A percentile compares a stretch with the other conserved stretches of the same genome.
Conservation (phyloP, 2,329 filamentous ascomycete species). For the Orbilia oligospora region DNA sequence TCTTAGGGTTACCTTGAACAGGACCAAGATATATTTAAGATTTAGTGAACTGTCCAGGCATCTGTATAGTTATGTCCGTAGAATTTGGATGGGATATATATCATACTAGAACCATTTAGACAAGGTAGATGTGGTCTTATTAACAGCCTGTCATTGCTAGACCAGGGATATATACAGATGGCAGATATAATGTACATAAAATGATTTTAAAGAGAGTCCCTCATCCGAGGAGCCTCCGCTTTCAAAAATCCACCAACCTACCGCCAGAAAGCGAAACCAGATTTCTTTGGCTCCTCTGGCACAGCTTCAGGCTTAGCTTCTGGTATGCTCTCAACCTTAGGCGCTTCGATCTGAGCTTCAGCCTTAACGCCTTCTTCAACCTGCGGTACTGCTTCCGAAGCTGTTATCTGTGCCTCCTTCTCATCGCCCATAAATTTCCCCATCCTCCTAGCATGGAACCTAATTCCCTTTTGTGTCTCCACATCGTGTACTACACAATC, state of each 20-base stretch:
- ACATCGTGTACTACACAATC: conserved; percentile 65
- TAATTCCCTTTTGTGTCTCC: conserved; percentile 34
- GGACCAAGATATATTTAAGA: no score
- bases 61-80: no score
- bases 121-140: background rate
- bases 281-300: conserved; percentile 31
- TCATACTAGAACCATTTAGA: no score
- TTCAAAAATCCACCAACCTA: background rate
- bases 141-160: conserved; percentile 12
- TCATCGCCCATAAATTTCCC: conserved; percentile 33
- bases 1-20: no score
- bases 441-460: conserved; percentile 47
- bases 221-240: background rate
- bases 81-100: no score
- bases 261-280: conserved; percentile 20
- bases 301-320: conserved; percentile 5
- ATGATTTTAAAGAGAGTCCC: background rate
- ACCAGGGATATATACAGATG: conserved; percentile 19
- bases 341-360: conserved; percentile 17
- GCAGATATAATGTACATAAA: conserved; percentile 18
- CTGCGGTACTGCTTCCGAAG: background rate
- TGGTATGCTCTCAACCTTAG: conserved; percentile 6
- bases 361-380: conserved; percentile 8
- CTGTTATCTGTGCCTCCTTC: background rate
- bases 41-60: no score